These are phyloP conservation scores for Ophiostoma sp. DNA, from an alignment of 2,329 filamentous ascomycete genomes.

Conservation along the genomic window DNA sequence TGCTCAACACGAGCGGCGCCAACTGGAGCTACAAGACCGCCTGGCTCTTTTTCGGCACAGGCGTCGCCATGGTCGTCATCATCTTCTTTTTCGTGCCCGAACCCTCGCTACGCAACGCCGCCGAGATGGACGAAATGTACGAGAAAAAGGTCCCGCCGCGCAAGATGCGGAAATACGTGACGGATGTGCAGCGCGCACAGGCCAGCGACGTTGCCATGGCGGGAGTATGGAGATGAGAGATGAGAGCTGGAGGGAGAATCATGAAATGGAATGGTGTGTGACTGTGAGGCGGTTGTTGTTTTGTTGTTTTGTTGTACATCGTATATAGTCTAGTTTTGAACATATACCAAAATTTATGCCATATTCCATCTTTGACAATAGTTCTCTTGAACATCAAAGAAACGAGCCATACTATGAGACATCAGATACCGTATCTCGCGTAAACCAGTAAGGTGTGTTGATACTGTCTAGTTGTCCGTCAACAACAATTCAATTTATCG, in stretches of 20 bases:
- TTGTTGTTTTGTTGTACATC: too few relatives aligned
- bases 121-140: slow-evolving; percentile 34
- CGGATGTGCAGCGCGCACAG: slow-evolving; percentile 25
- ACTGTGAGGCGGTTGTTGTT: too few relatives aligned
- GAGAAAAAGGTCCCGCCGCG: slow-evolving; percentile 31
- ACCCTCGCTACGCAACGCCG: slow-evolving; percentile 31
- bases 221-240: background rate
- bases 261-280: too few relatives aligned
- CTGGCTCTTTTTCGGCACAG: slow-evolving; percentile 31
- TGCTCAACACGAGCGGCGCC: slow-evolving; percentile 29
- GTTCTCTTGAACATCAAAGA: too few relatives aligned
- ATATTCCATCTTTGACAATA: too few relatives aligned
- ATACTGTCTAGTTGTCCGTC: too few relatives aligned
- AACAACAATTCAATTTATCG: too few relatives aligned
- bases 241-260: background rate
- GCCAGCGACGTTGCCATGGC: background rate
- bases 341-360: too few relatives aligned
- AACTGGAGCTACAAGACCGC: slow-evolving; percentile 33
- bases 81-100: slow-evolving; percentile 32
- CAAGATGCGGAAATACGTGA: slow-evolving; percentile 30
- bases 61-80: slow-evolving; percentile 25
- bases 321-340: too few relatives aligned
- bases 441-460: too few relatives aligned
- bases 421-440: too few relatives aligned
- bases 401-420: too few relatives aligned